These are phyloP conservation scores for Alternaria panax DNA, from an alignment of 2,329 filamentous ascomycete genomes.

Conservation along the genomic window DNA sequence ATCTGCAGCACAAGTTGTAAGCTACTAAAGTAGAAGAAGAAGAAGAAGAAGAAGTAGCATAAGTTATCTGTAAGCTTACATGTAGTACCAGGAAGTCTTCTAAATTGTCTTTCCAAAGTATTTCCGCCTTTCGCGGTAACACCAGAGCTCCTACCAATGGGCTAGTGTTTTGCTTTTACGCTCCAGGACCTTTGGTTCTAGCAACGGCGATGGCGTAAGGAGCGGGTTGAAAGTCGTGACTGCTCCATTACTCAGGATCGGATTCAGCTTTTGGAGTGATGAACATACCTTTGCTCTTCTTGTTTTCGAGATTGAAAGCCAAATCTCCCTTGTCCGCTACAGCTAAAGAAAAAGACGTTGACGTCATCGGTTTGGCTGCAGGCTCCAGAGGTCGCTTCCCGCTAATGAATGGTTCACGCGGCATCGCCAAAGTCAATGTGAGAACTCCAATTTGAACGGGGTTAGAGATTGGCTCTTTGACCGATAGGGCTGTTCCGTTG, in stretches of 20 bases:
- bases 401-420: background rate
- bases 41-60: background rate
- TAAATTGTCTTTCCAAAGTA: background rate
- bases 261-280: background rate
- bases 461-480: background rate
- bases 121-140: background rate
- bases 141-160: background rate
- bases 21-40: background rate
- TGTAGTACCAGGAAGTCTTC: background rate
- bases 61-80: background rate
- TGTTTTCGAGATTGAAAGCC: constrained; percentile 12
- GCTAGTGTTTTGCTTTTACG: constrained; percentile 14
- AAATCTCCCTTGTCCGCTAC: constrained; percentile 5
- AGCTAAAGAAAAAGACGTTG: constrained; percentile 9
- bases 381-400: constrained; percentile 16
- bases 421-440: background rate
- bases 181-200: constrained; percentile 26
- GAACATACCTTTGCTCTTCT: constrained; percentile 13
- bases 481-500: background rate
- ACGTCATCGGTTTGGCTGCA: constrained; percentile 17
- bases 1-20: background rate
- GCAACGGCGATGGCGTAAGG: constrained; percentile 26
- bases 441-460: background rate
- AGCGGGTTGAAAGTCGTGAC: constrained; percentile 25
- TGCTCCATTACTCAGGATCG: background rate